A percentile compares a stretch with the other conserved stretches of the same genome.
Conservation (phyloP, 768 basidiomycete species). For the Tulasnella sp. region DNA sequence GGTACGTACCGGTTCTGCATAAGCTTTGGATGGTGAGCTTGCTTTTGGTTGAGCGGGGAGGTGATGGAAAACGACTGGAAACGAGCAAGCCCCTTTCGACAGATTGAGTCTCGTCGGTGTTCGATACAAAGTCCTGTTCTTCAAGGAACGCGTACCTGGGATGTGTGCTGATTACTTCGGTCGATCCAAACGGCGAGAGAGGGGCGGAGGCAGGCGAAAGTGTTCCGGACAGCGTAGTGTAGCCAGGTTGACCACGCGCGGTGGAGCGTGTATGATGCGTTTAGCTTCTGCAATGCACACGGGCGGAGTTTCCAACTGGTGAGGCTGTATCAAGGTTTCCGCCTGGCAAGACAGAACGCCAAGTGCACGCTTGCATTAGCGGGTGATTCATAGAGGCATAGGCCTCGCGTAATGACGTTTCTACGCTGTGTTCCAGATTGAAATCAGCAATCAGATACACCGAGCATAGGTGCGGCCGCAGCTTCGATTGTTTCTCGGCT, state of each 20-base stretch:
- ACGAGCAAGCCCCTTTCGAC: background rate
- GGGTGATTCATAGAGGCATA: background rate
- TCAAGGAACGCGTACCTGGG: background rate
- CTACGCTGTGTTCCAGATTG: background rate
- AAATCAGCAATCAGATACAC: background rate
- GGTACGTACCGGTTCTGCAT: background rate
- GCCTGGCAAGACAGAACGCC: background rate
- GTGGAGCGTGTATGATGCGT: background rate
- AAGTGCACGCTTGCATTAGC: background rate
- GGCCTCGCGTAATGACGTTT: background rate
- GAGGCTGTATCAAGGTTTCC: constrained; percentile 1
- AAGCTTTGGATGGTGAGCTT: background rate
- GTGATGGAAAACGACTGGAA: background rate
- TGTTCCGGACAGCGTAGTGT: background rate
- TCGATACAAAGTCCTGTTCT: background rate
- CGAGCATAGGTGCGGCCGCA: background rate
- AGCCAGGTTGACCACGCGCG: background rate
- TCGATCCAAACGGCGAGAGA: background rate
- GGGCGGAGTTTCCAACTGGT: background rate
- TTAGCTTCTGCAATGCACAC: background rate
- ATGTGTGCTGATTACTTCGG: background rate
- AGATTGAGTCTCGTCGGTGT: background rate
- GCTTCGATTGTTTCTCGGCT: background rate
- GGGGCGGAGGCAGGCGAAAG: background rate
- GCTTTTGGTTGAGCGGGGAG: constrained; percentile 1